A percentile compares a stretch with the other conserved stretches of the same genome.
Evolutionary conservation across 495 filamentous ascomycete species (phyloP).

Genomic region (Neurospora intermedia): DNA sequence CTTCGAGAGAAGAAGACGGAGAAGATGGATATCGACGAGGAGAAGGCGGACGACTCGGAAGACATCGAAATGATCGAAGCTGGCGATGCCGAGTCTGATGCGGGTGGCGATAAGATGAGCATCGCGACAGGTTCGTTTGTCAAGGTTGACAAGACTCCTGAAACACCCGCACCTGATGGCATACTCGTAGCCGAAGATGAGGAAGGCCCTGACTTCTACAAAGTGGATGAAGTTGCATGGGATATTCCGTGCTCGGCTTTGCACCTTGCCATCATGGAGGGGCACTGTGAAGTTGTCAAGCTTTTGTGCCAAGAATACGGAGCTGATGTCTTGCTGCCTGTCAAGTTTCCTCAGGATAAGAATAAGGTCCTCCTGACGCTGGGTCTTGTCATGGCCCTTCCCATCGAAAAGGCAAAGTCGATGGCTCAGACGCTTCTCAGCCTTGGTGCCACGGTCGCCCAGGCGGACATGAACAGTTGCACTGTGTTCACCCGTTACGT

Average conservation of each 20-base stretch:
- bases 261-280: slow-evolving; percentile 65
- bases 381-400: slow-evolving; percentile 47
- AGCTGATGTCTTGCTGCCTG: slow-evolving; percentile 58
- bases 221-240: slow-evolving; percentile 66
- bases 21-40: slow-evolving; percentile 12
- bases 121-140: slow-evolving; percentile 57
- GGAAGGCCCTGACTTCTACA: slow-evolving; percentile 64
- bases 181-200: slow-evolving; percentile 41
- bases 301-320: slow-evolving; percentile 62
- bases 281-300: slow-evolving; percentile 55
- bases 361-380: slow-evolving; percentile 51
- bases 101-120: slow-evolving; percentile 17
- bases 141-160: slow-evolving; percentile 41
- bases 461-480: slow-evolving; percentile 49
- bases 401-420: slow-evolving; percentile 44
- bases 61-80: slow-evolving; percentile 27
- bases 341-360: slow-evolving; percentile 44
- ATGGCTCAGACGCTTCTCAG: slow-evolving; percentile 55
- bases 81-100: slow-evolving; percentile 30
- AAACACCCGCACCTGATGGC: slow-evolving; percentile 22
- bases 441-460: slow-evolving; percentile 60
- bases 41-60: slow-evolving; percentile 22
- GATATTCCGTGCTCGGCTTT: slow-evolving; percentile 59
- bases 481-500: slow-evolving; percentile 51
- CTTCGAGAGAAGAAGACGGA: slow-evolving; percentile 5